These are phyloP conservation scores for Gyromitra esculenta DNA, from an alignment of 2,329 filamentous ascomycete species.

Conservation along the genomic window DNA sequence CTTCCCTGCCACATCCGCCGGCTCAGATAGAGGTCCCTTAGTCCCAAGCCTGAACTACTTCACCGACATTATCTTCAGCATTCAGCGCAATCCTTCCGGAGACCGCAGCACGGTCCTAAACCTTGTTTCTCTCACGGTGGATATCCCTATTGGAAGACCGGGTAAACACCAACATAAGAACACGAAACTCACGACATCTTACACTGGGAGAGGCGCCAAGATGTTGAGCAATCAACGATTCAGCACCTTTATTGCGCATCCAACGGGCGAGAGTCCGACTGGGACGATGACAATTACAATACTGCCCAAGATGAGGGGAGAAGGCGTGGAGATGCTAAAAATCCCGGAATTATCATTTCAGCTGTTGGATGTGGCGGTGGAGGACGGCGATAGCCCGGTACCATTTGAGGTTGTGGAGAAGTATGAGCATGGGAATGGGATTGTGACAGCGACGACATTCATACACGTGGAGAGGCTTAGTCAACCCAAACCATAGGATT, in stretches of 20 bases:
- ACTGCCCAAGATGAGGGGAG: background rate
- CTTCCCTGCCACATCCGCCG: background rate
- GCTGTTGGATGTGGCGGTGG: constrained; percentile 12
- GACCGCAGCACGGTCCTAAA: background rate
- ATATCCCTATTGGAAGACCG: background rate
- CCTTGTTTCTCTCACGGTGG: background rate
- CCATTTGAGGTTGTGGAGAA: background rate
- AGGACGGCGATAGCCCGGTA: background rate
- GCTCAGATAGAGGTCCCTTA: background rate
- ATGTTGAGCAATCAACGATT: constrained; percentile 53
- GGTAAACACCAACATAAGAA: background rate
- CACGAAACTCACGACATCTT: constrained; percentile 18
- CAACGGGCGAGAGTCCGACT: background rate
- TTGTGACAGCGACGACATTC: no score
- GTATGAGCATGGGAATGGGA: background rate
- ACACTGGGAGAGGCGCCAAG: constrained; percentile 44
- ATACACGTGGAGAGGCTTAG: no score
- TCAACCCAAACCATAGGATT: no score
- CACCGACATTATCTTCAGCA: constrained; percentile 1
- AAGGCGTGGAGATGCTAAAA: background rate
- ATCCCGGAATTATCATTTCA: constrained; percentile 43
- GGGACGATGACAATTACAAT: background rate
- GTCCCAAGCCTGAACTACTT: background rate
- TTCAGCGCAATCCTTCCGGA: background rate
- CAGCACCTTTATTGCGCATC: constrained; percentile 19